Evolutionary conservation across 495 filamentous ascomycete species (phyloP).

Genomic region (Penicillium bovifimosum): DNA sequence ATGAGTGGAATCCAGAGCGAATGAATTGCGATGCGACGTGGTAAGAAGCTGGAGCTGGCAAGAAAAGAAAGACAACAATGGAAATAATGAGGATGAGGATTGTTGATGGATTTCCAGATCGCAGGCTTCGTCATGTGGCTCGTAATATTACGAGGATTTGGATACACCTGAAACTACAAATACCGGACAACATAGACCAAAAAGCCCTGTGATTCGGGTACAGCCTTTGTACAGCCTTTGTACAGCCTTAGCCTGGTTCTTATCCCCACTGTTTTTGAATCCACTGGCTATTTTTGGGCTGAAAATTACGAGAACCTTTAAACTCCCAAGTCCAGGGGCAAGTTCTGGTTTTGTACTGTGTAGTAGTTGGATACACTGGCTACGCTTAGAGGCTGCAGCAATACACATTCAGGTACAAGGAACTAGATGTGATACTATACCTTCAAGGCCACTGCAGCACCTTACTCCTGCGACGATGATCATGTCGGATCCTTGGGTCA

Average conservation of each 20-base stretch:
- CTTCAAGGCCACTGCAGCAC: background rate
- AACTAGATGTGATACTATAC: background rate
- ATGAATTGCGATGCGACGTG: background rate
- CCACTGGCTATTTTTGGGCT: conserved; percentile 23
- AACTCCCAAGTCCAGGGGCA: no score
- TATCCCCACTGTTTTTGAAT: conserved; percentile 13
- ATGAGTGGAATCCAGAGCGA: conserved; percentile 13
- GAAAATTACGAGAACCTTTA: conserved; percentile 1
- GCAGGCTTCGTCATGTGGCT: conserved; percentile 21
- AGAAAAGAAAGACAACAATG: conserved; percentile 12
- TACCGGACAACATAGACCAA: background rate
- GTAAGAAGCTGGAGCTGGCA: conserved; percentile 2
- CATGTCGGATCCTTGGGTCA: background rate
- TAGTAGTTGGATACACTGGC: background rate
- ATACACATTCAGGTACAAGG: background rate
- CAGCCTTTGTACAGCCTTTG: background rate
- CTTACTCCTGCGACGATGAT: background rate
- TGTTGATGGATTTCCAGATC: conserved; percentile 20
- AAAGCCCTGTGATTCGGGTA: background rate
- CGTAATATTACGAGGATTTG: conserved; percentile 22
- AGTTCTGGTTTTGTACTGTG: background rate
- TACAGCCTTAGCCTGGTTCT: background rate
- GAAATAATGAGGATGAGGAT: conserved; percentile 9
- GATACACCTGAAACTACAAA: conserved; percentile 8
- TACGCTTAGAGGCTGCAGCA: background rate